These are phyloP conservation scores for Aspergillus saccharolyticus DNA, from an alignment of 495 filamentous ascomycete species.

Conservation along the genomic window DNA sequence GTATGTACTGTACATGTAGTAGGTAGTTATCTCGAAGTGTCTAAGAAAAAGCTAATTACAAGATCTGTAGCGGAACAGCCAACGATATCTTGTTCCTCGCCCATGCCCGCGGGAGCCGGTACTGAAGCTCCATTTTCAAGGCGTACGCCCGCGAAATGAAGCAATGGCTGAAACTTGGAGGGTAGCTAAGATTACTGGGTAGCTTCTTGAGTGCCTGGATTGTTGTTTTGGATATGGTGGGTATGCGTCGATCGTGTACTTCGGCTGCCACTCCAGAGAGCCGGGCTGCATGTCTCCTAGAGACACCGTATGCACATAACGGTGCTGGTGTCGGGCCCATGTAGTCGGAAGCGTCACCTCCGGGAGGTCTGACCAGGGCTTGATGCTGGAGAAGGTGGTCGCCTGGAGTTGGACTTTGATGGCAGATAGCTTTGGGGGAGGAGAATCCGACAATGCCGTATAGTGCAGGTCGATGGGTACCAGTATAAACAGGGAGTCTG, in stretches of 20 bases:
- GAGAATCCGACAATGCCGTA: background rate
- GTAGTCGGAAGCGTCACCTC: background rate
- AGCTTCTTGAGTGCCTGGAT: background rate
- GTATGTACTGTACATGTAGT: background rate
- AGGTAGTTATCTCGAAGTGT: background rate
- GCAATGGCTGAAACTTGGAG: constrained; percentile 7
- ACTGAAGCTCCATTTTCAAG: background rate
- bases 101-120: background rate
- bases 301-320: background rate
- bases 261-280: background rate
- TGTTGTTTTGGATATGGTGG: background rate
- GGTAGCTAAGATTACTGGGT: background rate
- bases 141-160: constrained; percentile 7
- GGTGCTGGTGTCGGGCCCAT: background rate
- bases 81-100: constrained; percentile 1
- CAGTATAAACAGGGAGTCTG: background rate
- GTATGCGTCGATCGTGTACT: background rate
- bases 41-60: no score
- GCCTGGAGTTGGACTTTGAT: constrained; percentile 3
- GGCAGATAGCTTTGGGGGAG: background rate
- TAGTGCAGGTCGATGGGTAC: constrained; percentile 6
- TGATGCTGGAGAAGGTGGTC: background rate
- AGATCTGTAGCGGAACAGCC: constrained; percentile 7
- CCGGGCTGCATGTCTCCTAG: background rate
- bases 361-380: constrained; percentile 4